Evolutionary conservation across 2,329 filamentous ascomycete species (phyloP).

Genomic region (Colletotrichum cordylinicola): DNA sequence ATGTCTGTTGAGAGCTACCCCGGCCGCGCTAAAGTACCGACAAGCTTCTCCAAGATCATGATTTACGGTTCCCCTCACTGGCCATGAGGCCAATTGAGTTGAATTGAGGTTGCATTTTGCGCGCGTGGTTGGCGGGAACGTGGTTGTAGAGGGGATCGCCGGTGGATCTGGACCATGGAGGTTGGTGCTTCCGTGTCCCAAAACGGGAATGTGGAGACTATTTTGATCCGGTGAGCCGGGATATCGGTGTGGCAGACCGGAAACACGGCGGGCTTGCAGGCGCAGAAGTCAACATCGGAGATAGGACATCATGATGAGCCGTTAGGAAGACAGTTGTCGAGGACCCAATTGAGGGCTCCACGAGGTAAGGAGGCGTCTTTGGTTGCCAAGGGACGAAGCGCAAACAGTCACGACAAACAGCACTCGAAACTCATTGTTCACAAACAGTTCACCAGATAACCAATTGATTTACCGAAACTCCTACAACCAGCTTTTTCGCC

Average conservation of each 20-base stretch:
- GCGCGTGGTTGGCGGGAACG: slow-evolving; percentile 9
- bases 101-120: not conserved
- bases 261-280: not conserved
- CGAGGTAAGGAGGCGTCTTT: not conserved
- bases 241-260: not conserved
- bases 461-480: slow-evolving; percentile 17
- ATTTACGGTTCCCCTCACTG: not conserved
- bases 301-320: not conserved
- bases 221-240: not conserved
- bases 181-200: slow-evolving; percentile 14
- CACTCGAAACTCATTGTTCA: not conserved
- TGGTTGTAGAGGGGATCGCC: not conserved
- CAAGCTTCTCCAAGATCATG: not conserved
- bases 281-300: not conserved
- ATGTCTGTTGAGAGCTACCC: not conserved
- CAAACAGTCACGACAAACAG: not conserved
- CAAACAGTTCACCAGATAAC: not conserved
- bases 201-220: slow-evolving; percentile 10
- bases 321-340: accelerated
- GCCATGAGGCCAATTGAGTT: not conserved
- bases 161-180: slow-evolving; percentile 6
- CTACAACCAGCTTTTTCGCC: slow-evolving; percentile 5
- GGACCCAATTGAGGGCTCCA: not conserved
- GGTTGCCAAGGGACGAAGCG: not conserved
- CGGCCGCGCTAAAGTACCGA: not conserved